Conservation (phyloP, 371 early-diverging fungal species). For the Blyttiomyces sp. region DNA sequence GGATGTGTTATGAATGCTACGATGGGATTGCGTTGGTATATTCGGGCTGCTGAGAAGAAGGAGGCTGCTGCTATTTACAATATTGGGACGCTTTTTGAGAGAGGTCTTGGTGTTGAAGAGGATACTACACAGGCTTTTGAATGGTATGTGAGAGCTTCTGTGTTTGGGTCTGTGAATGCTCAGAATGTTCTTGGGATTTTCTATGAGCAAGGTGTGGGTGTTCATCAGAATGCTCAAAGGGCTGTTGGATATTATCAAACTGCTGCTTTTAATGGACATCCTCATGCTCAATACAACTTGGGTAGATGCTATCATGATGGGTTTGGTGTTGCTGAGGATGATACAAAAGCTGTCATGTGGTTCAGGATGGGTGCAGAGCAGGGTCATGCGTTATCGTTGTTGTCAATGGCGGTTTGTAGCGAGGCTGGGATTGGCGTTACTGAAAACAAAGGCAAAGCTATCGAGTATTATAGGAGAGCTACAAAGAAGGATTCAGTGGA, state of each 20-base stretch:
- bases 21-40: conserved; percentile 42
- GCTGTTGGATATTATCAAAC: conserved; percentile 71
- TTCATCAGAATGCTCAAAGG: conserved; percentile 46
- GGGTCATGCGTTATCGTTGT: conserved; percentile 62
- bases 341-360: conserved; percentile 67
- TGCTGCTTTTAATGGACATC: conserved; percentile 67
- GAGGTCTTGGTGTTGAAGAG: conserved; percentile 45
- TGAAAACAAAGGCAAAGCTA: conserved; percentile 58
- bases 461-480: conserved; percentile 67
- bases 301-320: conserved; percentile 90
- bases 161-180: conserved; percentile 75
- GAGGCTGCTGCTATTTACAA: conserved; percentile 54
- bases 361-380: conserved; percentile 51
- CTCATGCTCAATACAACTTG: conserved; percentile 80
- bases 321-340: conserved; percentile 67
- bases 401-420: conserved; percentile 77
- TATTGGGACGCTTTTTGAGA: conserved; percentile 52
- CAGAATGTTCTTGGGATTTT: conserved; percentile 85
- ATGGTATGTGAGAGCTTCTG: conserved; percentile 80
- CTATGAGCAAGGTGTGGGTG: conserved; percentile 74
- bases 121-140: conserved; percentile 37
- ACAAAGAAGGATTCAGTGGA: conserved; percentile 37
- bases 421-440: conserved; percentile 70
- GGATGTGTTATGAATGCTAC: conserved; percentile 30
- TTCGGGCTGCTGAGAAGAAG: conserved; percentile 45